Conservation (phyloP, 2,329 filamentous ascomycete genomes). For the Sclerotinia glacialis region DNA sequence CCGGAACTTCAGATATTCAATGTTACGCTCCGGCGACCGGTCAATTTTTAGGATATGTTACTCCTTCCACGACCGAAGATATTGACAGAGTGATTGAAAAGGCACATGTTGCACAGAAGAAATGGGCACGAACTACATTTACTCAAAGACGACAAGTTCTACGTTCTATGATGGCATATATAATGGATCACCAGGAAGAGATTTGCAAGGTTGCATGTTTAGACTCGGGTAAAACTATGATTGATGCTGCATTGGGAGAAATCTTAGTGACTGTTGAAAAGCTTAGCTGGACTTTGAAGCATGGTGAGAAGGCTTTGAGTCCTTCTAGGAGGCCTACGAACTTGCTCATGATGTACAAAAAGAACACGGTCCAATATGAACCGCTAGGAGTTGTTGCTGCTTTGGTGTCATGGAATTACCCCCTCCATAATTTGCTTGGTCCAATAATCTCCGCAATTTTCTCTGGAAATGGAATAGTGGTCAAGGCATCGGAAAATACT, state of each 20-base stretch:
- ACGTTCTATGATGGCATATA: conserved; percentile 73
- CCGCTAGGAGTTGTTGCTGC: conserved; percentile 90
- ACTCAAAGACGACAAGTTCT: conserved; percentile 74
- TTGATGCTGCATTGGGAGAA: conserved; percentile 91
- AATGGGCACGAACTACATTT: conserved; percentile 79
- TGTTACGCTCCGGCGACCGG: conserved; percentile 91
- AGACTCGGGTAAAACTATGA: conserved; percentile 93
- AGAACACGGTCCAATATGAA: conserved; percentile 85
- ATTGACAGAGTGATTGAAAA: conserved; percentile 77
- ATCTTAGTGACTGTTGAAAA: conserved; percentile 93
- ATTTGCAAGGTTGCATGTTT: conserved; percentile 84
- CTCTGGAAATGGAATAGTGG: conserved; percentile 83
- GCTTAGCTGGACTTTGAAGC: conserved; percentile 86
- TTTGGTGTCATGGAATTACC: conserved; percentile 95
- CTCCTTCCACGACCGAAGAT: conserved; percentile 70
- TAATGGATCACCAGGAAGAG: conserved; percentile 84
- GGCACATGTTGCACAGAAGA: conserved; percentile 69
- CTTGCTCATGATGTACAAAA: conserved; percentile 92
- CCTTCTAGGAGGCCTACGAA: conserved; percentile 78
- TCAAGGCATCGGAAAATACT: conserved; percentile 94
- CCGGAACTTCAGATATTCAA: conserved; percentile 67
- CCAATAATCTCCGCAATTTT: conserved; percentile 90
- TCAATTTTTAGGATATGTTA: conserved; percentile 73
- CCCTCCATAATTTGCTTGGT: conserved; percentile 91
- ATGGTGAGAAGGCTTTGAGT: conserved; percentile 78